Evolutionary conservation across 2,329 filamentous ascomycete species (phyloP).

Genomic region (Ascochyta pisi): DNA sequence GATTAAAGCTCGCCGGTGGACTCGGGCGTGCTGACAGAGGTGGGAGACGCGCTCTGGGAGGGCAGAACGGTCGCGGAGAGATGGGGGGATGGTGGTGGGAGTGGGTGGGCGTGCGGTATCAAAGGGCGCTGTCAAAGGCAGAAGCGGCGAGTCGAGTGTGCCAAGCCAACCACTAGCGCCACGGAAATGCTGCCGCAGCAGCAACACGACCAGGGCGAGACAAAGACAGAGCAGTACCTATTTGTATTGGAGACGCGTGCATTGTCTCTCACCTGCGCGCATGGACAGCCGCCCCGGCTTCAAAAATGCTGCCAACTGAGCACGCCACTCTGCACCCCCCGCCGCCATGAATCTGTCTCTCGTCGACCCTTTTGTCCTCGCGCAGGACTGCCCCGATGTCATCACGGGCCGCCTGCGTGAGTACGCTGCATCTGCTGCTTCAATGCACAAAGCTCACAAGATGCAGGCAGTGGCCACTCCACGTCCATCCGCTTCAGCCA

Average conservation of each 20-base stretch:
- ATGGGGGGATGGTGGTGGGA: slow-evolving; percentile 39
- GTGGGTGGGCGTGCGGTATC: slow-evolving; percentile 30
- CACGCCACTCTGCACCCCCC: slow-evolving; percentile 19
- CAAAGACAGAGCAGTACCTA: not conserved
- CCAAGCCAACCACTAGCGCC: slow-evolving; percentile 10
- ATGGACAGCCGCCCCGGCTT: slow-evolving; percentile 19
- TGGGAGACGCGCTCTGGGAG: slow-evolving; percentile 42
- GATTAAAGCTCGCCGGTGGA: slow-evolving; percentile 33
- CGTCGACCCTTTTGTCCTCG: slow-evolving; percentile 73
- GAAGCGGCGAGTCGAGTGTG: slow-evolving; percentile 11
- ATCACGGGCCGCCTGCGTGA: slow-evolving; percentile 85
- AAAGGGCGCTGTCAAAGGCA: slow-evolving; percentile 19
- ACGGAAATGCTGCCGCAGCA: not conserved
- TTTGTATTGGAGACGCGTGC: slow-evolving; percentile 1
- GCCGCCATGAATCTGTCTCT: slow-evolving; percentile 72
- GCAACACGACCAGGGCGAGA: not conserved
- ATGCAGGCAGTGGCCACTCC: slow-evolving; percentile 65
- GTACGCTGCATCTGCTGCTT: slow-evolving; percentile 35
- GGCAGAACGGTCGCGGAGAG: slow-evolving; percentile 41
- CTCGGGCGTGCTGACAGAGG: slow-evolving; percentile 32
- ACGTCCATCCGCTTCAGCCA: slow-evolving; percentile 86
- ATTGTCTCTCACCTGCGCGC: slow-evolving; percentile 7
- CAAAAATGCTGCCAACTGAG: slow-evolving; percentile 32
- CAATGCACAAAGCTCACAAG: slow-evolving; percentile 21
- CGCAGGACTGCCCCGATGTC: slow-evolving; percentile 86